A percentile compares a stretch with the other conserved stretches of the same genome.
Evolutionary conservation across 345 rosid species (phyloP).

Genomic region (Arabidopsis arenosa): DNA sequence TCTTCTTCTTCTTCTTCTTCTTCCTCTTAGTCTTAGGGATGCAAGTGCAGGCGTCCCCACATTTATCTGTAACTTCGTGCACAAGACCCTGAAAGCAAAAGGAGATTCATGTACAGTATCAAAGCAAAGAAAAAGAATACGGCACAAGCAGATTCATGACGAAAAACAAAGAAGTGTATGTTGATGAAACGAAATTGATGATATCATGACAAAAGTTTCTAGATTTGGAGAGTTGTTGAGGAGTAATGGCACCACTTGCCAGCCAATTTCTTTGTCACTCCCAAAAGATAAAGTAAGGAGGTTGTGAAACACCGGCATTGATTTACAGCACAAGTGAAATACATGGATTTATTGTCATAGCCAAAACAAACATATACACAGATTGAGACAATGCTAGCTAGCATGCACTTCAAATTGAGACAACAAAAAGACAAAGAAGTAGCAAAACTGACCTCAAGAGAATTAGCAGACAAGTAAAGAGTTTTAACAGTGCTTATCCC

Average conservation of each 20-base stretch:
- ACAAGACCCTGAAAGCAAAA: conserved; percentile 24
- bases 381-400: neutral
- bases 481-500: too few relatives aligned
- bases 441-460: neutral
- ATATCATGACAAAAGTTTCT: conserved; percentile 31
- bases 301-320: conserved; percentile 28
- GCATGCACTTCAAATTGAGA: neutral
- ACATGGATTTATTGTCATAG: conserved; percentile 8
- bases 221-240: conserved; percentile 33
- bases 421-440: neutral
- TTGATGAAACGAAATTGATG: neutral
- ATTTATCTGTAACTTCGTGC: too few relatives aligned
- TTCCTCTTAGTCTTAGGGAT: neutral
- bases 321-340: conserved; percentile 13
- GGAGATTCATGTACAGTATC: too few relatives aligned
- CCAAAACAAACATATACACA: neutral
- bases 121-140: too few relatives aligned
- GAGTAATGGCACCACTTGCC: conserved; percentile 37
- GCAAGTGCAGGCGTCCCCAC: too few relatives aligned
- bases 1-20: conserved; percentile 12
- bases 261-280: conserved; percentile 30
- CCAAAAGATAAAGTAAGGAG: conserved; percentile 29
- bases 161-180: too few relatives aligned
- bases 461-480: too few relatives aligned
- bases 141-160: neutral